Percentiles rank a stretch among this genome's conserved stretches.
These are phyloP conservation scores for Penicillium bialowiezense DNA, from an alignment of 495 filamentous ascomycete genomes.

Conservation along the genomic window DNA sequence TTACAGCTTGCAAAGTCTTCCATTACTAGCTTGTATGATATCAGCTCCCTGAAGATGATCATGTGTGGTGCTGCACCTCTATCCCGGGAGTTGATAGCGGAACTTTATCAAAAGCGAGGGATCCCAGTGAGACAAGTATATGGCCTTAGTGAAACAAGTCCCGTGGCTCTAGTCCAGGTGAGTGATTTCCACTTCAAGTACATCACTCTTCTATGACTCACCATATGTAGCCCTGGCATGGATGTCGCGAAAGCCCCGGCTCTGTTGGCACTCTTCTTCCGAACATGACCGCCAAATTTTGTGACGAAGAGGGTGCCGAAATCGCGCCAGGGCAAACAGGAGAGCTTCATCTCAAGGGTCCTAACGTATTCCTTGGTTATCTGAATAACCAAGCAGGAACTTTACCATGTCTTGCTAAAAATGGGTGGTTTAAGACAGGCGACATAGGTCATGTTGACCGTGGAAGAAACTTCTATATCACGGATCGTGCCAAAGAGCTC, in stretches of 20 bases:
- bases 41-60: slow-evolving; percentile 66
- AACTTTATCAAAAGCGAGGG: slow-evolving; percentile 60
- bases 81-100: slow-evolving; percentile 64
- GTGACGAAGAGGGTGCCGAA: slow-evolving; percentile 40
- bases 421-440: slow-evolving; percentile 50
- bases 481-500: slow-evolving; percentile 69
- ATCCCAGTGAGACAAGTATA: slow-evolving; percentile 68
- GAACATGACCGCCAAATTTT: slow-evolving; percentile 66
- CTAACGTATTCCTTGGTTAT: slow-evolving; percentile 62
- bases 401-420: slow-evolving; percentile 43
- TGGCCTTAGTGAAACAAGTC: slow-evolving; percentile 64
- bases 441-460: slow-evolving; percentile 49
- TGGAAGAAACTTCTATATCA: slow-evolving; percentile 55
- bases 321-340: slow-evolving; percentile 41
- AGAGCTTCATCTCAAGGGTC: slow-evolving; percentile 53
- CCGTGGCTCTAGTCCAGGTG: slow-evolving; percentile 19
- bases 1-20: slow-evolving; percentile 67
- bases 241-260: slow-evolving; percentile 62
- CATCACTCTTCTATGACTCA: too few species aligned
- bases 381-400: slow-evolving; percentile 61
- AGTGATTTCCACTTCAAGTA: too few species aligned
- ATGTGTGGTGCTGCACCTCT: slow-evolving; percentile 77
- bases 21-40: slow-evolving; percentile 62
- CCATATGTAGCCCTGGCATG: too few species aligned
- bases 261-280: slow-evolving; percentile 71